A percentile compares a stretch with the other conserved stretches of the same genome.
phyloP scores from a whole-genome alignment of 768 basidiomycete species.

The Leccinum pellstonianum region DNA sequence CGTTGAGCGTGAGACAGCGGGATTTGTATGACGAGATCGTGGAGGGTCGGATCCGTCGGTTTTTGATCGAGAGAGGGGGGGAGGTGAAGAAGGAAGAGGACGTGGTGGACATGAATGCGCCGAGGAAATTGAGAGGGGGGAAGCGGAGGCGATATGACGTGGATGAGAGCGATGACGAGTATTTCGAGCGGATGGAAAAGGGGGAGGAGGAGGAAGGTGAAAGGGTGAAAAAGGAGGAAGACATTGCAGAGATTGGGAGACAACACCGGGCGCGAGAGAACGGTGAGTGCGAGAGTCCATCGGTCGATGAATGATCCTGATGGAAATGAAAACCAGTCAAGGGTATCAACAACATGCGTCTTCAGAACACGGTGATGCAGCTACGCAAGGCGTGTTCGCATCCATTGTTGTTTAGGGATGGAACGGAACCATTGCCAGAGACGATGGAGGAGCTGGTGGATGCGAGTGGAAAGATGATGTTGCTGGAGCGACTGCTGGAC shows the following conservation, averaged over 20 bases:
- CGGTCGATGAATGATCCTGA: conserved; percentile 5
- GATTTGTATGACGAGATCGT: conserved; percentile 82
- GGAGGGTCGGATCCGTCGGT: conserved; percentile 65
- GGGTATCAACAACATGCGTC: conserved; percentile 86
- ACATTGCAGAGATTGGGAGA: conserved; percentile 51
- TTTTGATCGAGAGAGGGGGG: conserved; percentile 44
- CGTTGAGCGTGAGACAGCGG: conserved; percentile 79
- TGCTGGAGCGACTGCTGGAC: conserved; percentile 83
- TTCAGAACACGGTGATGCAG: conserved; percentile 97
- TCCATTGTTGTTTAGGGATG: conserved; percentile 77
- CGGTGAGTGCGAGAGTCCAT: conserved; percentile 41
- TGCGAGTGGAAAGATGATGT: conserved; percentile 95
- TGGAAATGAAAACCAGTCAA: conserved; percentile 48
- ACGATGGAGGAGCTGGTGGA: conserved; percentile 80
- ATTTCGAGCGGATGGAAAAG: conserved; percentile 58
- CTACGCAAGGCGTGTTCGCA: conserved; percentile 95
- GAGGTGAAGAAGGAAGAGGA: conserved; percentile 21
- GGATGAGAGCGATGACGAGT: conserved; percentile 61
- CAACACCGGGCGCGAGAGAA: conserved; percentile 59
- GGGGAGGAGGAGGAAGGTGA: conserved; percentile 45
- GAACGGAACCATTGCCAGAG: conserved; percentile 36
- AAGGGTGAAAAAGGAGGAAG: conserved; percentile 37
- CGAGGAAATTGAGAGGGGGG: conserved; percentile 35
- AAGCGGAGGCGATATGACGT: conserved; percentile 49
- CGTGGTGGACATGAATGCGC: conserved; percentile 31